Conservation (phyloP, 1,139 yeast species). For the Entelexis sorbosivorans region DNA sequence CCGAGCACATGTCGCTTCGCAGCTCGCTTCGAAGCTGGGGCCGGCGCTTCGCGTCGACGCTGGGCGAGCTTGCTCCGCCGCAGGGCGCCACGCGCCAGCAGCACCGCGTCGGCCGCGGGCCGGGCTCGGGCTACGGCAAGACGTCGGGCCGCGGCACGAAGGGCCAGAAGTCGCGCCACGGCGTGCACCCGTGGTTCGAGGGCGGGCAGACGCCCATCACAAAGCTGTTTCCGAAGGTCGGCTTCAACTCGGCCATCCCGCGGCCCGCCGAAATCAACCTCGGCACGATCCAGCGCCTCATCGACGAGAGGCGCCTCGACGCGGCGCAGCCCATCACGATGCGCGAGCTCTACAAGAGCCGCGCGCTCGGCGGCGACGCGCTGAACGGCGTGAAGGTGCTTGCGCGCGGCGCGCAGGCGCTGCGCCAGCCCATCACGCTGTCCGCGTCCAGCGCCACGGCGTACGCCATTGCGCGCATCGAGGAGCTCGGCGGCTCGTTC, state of each 20-base stretch:
- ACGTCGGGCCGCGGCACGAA: constrained; percentile 97
- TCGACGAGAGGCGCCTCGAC: constrained; percentile 37
- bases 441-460: constrained; percentile 76
- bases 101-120: constrained; percentile 92
- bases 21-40: constrained; percentile 10
- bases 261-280: constrained; percentile 35
- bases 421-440: constrained; percentile 46
- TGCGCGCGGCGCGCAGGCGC: constrained; percentile 51
- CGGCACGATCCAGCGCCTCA: constrained; percentile 49
- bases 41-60: constrained; percentile 15
- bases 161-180: constrained; percentile 95
- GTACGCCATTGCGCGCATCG: constrained; percentile 63
- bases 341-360: constrained; percentile 57
- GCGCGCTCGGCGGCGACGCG: constrained; percentile 56
- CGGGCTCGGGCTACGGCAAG: constrained; percentile 79
- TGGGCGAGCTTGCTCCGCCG: constrained; percentile 28
- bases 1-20: constrained; percentile 1
- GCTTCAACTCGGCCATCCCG: constrained; percentile 44
- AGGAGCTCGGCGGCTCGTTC: constrained; percentile 57
- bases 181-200: constrained; percentile 87
- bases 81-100: constrained; percentile 29
- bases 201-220: constrained; percentile 98
- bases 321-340: constrained; percentile 55
- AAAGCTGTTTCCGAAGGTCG: constrained; percentile 80
- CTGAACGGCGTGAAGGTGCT: constrained; percentile 75